Conservation (phyloP, 2,329 filamentous ascomycete genomes). For the Juglanconis sp. region DNA sequence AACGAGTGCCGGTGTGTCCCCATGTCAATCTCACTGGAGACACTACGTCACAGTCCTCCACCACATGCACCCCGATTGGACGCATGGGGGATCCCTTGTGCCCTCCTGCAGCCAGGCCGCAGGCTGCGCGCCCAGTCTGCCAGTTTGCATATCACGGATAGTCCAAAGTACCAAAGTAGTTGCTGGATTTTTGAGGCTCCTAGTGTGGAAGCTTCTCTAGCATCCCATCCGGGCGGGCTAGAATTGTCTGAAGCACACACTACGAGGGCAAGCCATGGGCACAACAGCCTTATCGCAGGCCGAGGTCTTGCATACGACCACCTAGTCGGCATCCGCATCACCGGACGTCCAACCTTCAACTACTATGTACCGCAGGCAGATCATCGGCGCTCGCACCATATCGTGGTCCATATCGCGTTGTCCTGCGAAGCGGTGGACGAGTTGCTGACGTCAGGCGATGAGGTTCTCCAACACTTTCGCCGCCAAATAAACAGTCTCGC, state of each 20-base stretch:
- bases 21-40: background rate
- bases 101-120: background rate
- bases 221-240: background rate
- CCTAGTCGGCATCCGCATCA: conserved; percentile 10
- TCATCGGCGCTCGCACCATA: too few relatives aligned
- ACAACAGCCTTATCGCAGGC: conserved; percentile 5
- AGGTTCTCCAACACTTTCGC: background rate
- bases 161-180: too few relatives aligned
- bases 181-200: background rate
- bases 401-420: too few relatives aligned
- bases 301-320: background rate
- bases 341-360: background rate
- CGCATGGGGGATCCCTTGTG: background rate
- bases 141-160: too few relatives aligned
- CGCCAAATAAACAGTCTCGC: background rate
- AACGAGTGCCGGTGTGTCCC: background rate
- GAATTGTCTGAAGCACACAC: background rate
- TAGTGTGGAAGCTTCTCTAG: background rate
- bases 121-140: too few relatives aligned
- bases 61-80: background rate
- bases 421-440: background rate
- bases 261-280: background rate
- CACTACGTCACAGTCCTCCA: conserved; percentile 6
- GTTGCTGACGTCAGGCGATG: background rate
- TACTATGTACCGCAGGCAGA: too few relatives aligned